Evolutionary conservation across 495 filamentous ascomycete species (phyloP).

Genomic region (Letharia columbiana): DNA sequence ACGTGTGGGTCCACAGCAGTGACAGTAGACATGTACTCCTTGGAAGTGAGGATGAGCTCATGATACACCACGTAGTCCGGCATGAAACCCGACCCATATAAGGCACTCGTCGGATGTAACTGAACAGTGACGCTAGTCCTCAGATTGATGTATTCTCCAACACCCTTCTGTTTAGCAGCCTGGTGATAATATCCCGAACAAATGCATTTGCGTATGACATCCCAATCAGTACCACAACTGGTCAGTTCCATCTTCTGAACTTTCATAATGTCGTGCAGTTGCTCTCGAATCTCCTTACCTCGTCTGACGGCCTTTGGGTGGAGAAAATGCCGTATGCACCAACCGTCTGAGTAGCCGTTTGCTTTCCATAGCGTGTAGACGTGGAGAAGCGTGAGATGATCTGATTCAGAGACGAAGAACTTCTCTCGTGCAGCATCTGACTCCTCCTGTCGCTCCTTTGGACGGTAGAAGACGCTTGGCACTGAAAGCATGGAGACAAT

Average conservation of each 20-base stretch:
- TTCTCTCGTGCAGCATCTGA: slow-evolving; percentile 95
- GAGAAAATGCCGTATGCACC: slow-evolving; percentile 89
- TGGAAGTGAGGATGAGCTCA: slow-evolving; percentile 91
- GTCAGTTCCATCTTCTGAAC: slow-evolving; percentile 81
- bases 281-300: slow-evolving; percentile 87
- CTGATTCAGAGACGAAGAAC: slow-evolving; percentile 96
- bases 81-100: slow-evolving; percentile 87
- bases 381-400: slow-evolving; percentile 91
- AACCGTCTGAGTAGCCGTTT: slow-evolving; percentile 81
- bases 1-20: slow-evolving; percentile 90
- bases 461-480: slow-evolving; percentile 92
- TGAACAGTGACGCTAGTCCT: slow-evolving; percentile 89
- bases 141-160: slow-evolving; percentile 95
- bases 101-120: slow-evolving; percentile 83
- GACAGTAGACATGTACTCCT: slow-evolving; percentile 98
- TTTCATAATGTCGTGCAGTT: slow-evolving; percentile 90
- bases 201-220: slow-evolving; percentile 89
- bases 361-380: slow-evolving; percentile 94
- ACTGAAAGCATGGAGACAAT: slow-evolving; percentile 98
- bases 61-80: slow-evolving; percentile 98
- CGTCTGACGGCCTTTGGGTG: slow-evolving; percentile 85
- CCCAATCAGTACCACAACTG: slow-evolving; percentile 95
- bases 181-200: slow-evolving; percentile 98
- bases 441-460: slow-evolving; percentile 94
- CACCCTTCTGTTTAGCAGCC: slow-evolving; percentile 92